Base-by-base conservation (phyloP, 768 basidiomycete genomes). In the Auriculariales sp. region DNA sequence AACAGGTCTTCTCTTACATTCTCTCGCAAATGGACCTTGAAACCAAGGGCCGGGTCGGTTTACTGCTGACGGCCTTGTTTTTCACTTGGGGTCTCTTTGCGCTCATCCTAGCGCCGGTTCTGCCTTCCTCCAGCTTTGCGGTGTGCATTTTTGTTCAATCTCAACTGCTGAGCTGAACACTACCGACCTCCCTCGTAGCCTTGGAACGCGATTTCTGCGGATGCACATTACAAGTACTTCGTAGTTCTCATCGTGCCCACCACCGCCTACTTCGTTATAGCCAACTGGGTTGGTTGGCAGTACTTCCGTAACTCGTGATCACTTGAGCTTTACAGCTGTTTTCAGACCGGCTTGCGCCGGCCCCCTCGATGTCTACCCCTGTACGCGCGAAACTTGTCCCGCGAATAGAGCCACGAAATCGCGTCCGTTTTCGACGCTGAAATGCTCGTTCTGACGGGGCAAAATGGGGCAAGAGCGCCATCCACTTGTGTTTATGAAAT, bases 281-380 rank as follows among this genome's bases (percentile, higher is more conserved):
- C 91, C 34, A 97, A 97, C 59, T 98, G 94, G 94, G 88, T 94
- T 32, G 93, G 93, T 34, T 97, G 92, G 91, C 91, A 97, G 64
- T 95, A 90, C 64, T 97, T 89, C 62, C 79, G 85, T 36, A 91
- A 92, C 63, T 89, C 90, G 10, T 93, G 64, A 77, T 34, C 3
- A 27, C 35, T n/a, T n/a, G n/a, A n/a, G n/a, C n/a, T n/a, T n/a
- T n/a, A n/a, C n/a, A n/a, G n/a, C n/a, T n/a, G n/a, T n/a, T n/a
- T n/a, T n/a, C n/a, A n/a, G n/a, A n/a, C n/a, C n/a, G n/a, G n/a
- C n/a, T n/a, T n/a, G n/a, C n/a, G n/a, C n/a, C n/a, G n/a, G n/a
- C n/a, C n/a, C n/a, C n/a, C n/a, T n/a, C n/a, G n/a, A n/a, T n/a
- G n/a, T n/a, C n/a, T n/a, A n/a, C n/a, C n/a, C n/a, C n/a, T n/a